phyloP scores from a whole-genome alignment of 2,329 filamentous ascomycete species.

The Ascochyta koolunga region DNA sequence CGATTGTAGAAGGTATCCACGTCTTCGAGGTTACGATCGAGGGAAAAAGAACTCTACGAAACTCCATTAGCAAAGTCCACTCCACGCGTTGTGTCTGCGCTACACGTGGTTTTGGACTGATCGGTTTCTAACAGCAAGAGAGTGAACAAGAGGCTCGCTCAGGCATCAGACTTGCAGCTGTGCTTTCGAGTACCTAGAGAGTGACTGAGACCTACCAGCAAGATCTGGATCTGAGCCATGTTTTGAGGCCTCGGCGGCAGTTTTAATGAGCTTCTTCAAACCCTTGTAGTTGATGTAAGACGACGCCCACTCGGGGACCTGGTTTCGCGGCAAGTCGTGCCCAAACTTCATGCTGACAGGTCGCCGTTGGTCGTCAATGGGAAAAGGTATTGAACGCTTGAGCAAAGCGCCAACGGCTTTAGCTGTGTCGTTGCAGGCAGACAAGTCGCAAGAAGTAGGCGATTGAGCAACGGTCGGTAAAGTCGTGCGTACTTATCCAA shows the following conservation, averaged over 20 bases:
- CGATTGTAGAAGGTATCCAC: constrained; percentile 98
- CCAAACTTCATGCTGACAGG: constrained; percentile 54
- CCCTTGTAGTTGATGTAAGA: constrained; percentile 90
- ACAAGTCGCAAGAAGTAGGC: constrained; percentile 16
- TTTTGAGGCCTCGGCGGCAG: constrained; percentile 68
- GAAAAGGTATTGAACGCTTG: not conserved
- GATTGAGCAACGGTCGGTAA: constrained; percentile 16
- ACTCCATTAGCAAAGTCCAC: constrained; percentile 11
- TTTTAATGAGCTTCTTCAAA: constrained; percentile 94
- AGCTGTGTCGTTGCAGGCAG: constrained; percentile 11
- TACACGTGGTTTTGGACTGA: not conserved
- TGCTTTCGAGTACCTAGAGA: not conserved
- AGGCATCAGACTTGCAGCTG: not conserved
- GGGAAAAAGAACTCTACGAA: constrained; percentile 89
- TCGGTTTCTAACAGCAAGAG: not conserved
- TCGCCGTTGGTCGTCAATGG: not conserved
- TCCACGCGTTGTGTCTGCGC: not conserved
- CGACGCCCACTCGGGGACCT: constrained; percentile 85
- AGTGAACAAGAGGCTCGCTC: not conserved
- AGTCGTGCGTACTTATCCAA: constrained; percentile 23
- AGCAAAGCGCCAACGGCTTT: constrained; percentile 6
- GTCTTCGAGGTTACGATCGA: constrained; percentile 96
- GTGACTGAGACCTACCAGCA: constrained; percentile 71
- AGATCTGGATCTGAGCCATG: constrained; percentile 80
- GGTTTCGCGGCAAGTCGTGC: constrained; percentile 72